phyloP scores from a whole-genome alignment of 2,329 filamentous ascomycete genomes.

The Colletotrichum sp. region DNA sequence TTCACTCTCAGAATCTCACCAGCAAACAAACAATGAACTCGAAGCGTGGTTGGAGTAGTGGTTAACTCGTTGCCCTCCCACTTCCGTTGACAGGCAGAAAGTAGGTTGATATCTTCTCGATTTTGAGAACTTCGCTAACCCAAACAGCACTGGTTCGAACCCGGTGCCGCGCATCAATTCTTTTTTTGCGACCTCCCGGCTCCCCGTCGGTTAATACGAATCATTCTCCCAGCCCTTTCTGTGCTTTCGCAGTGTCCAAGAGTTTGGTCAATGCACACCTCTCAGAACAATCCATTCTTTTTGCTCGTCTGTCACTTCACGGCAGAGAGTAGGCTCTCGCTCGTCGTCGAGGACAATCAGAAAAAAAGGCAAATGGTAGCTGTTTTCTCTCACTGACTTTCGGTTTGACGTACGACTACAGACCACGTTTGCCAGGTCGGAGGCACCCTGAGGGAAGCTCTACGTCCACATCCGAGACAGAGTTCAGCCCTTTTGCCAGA shows the following conservation, averaged over 20 bases:
- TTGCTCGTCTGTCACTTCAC: background rate
- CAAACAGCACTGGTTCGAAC: constrained; percentile 16
- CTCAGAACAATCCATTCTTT: background rate
- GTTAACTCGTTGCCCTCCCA: constrained; percentile 22
- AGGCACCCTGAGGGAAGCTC: background rate
- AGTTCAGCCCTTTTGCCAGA: background rate
- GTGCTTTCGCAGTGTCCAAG: background rate
- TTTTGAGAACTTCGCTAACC: background rate
- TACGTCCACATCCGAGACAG: background rate
- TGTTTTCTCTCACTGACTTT: background rate
- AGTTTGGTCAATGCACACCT: background rate
- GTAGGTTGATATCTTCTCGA: background rate
- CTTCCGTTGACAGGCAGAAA: constrained; percentile 1
- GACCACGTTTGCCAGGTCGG: background rate
- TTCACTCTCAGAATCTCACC: background rate
- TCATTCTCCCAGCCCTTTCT: background rate
- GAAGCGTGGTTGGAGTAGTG: constrained; percentile 16
- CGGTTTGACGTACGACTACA: background rate
- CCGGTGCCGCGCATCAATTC: constrained; percentile 7
- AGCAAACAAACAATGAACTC: background rate
- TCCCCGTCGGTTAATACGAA: background rate
- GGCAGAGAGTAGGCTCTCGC: background rate
- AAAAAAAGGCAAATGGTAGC: background rate
- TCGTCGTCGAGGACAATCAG: background rate
- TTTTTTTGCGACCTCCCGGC: background rate